Evolutionary conservation across 1,284 basidiomycete genomes (phyloP).

Genomic region (Peniophora sp.): DNA sequence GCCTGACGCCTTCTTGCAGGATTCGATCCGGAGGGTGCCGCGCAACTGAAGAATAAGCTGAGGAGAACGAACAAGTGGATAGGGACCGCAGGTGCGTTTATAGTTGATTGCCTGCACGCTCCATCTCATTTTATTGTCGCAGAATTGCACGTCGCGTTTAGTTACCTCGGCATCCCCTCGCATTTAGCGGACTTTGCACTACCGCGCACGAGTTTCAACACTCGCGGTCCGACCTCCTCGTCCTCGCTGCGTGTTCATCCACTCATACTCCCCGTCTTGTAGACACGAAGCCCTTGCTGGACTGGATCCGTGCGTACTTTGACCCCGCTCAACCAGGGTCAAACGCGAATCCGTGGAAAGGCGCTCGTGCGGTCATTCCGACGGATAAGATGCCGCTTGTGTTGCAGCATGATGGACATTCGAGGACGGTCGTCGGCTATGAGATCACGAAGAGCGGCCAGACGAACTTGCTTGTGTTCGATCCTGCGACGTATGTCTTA

Average conservation of each 20-base stretch:
- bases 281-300: background rate
- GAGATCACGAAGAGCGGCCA: background rate
- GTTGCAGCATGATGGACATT: background rate
- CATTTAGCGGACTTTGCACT: background rate
- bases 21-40: constrained; percentile 63
- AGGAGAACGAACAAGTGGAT: constrained; percentile 55
- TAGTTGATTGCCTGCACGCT: background rate
- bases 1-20: constrained; percentile 32
- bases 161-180: background rate
- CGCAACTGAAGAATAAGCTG: constrained; percentile 50
- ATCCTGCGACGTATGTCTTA: background rate
- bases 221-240: background rate
- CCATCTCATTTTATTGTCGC: background rate
- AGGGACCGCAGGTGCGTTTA: background rate
- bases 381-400: background rate
- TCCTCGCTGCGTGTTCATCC: background rate
- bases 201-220: background rate
- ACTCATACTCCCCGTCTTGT: background rate
- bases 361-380: background rate
- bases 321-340: background rate
- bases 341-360: background rate
- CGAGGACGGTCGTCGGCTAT: background rate
- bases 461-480: background rate
- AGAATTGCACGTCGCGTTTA: background rate
- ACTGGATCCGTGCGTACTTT: background rate